These are phyloP conservation scores for Blastobotrys niveus DNA, from an alignment of 1,139 yeast genomes.

Conservation along the genomic window DNA sequence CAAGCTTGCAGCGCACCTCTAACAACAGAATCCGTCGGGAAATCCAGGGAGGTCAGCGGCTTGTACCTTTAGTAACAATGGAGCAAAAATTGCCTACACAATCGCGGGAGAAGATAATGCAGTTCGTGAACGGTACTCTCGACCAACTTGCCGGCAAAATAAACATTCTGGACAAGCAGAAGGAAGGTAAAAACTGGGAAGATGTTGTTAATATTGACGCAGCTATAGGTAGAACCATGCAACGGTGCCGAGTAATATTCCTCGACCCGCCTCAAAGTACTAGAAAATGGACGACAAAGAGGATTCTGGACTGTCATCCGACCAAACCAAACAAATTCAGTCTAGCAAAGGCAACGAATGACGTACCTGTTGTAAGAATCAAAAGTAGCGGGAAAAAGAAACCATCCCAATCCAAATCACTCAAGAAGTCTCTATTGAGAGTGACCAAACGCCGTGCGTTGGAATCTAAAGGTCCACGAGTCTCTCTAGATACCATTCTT, in stretches of 20 bases:
- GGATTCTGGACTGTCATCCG: not conserved
- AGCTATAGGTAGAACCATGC: conserved; percentile 1
- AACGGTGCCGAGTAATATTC: conserved; percentile 6
- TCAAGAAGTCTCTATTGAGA: too few species aligned
- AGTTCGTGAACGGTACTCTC: conserved; percentile 3
- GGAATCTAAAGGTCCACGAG: too few species aligned
- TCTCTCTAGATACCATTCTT: not conserved
- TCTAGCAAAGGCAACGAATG: too few species aligned
- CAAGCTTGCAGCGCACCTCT: conserved; percentile 22
- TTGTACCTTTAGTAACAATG: conserved; percentile 5
- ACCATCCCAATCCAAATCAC: too few species aligned
- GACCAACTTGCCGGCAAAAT: conserved; percentile 1
- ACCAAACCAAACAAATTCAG: too few species aligned
- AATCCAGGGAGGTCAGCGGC: not conserved
- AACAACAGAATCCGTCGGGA: conserved; percentile 19
- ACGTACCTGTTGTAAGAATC: too few species aligned
- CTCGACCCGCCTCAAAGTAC: not conserved
- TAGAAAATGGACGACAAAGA: conserved; percentile 1
- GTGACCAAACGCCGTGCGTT: too few species aligned
- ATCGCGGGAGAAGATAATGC: not conserved
- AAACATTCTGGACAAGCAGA: not conserved
- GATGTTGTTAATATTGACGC: conserved; percentile 4
- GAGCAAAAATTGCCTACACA: conserved; percentile 2
- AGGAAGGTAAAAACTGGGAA: conserved; percentile 1
- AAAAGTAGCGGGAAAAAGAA: too few species aligned